These are phyloP conservation scores for Russula earlei DNA, from an alignment of 768 basidiomycete species.

Conservation along the genomic window DNA sequence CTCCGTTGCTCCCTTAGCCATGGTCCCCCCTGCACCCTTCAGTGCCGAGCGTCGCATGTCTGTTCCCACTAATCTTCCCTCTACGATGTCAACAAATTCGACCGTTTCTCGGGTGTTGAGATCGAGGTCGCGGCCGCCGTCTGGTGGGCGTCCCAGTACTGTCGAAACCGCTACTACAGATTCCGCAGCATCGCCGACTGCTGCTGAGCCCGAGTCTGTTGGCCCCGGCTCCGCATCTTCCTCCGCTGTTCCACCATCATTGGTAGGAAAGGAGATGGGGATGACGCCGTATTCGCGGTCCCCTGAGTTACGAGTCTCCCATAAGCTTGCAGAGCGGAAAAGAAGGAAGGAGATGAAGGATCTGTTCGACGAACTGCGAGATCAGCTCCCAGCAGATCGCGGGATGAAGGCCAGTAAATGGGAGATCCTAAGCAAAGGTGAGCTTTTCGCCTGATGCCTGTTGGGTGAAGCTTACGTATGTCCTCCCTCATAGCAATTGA, in stretches of 20 bases:
- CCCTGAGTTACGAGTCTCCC: conserved; percentile 88
- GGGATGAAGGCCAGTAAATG: conserved; percentile 98
- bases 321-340: conserved; percentile 96
- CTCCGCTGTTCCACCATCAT: conserved; percentile 34
- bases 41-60: conserved; percentile 68
- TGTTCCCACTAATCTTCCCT: conserved; percentile 37
- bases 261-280: conserved; percentile 22
- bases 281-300: conserved; percentile 88
- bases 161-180: conserved; percentile 33
- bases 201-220: conserved; percentile 11
- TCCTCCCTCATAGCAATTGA: conserved; percentile 60
- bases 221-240: conserved; percentile 18
- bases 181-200: conserved; percentile 19
- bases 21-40: conserved; percentile 53
- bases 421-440: conserved; percentile 97
- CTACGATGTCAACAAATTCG: conserved; percentile 40
- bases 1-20: conserved; percentile 25
- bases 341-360: conserved; percentile 99
- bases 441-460: conserved; percentile 19
- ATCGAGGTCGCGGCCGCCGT: conserved; percentile 30
- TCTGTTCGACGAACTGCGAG: conserved; percentile 90
- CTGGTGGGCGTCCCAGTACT: conserved; percentile 30
- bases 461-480: background rate
- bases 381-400: conserved; percentile 83
- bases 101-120: conserved; percentile 45